phyloP scores from a whole-genome alignment of 768 basidiomycete genomes.

The Podaxis sp. region DNA sequence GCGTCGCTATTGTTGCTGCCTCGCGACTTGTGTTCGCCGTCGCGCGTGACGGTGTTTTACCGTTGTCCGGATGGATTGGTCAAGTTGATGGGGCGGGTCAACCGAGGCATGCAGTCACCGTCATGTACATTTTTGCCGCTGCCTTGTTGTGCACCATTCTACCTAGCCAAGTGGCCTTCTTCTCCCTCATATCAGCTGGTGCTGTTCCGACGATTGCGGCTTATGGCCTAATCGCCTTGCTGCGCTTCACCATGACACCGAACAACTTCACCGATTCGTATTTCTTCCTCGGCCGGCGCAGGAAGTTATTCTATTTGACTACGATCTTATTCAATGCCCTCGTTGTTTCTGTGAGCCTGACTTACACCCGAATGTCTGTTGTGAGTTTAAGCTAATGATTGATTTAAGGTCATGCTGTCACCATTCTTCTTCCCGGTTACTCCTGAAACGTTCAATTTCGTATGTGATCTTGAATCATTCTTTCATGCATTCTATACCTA shows the following conservation, averaged over 20 bases:
- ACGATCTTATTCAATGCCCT: slow-evolving; percentile 73
- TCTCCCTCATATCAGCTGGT: slow-evolving; percentile 84
- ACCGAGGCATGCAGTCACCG: slow-evolving; percentile 82
- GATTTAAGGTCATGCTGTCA: slow-evolving; percentile 69
- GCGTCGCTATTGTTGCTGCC: slow-evolving; percentile 83
- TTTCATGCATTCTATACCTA: not conserved
- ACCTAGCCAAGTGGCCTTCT: slow-evolving; percentile 90
- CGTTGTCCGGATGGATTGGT: slow-evolving; percentile 81
- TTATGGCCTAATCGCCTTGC: slow-evolving; percentile 77
- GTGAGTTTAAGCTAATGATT: slow-evolving; percentile 14
- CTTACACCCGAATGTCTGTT: slow-evolving; percentile 12
- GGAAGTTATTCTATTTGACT: slow-evolving; percentile 66
- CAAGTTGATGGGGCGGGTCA: slow-evolving; percentile 69
- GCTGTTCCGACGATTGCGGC: slow-evolving; percentile 86
- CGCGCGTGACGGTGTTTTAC: slow-evolving; percentile 91
- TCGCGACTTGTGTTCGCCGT: slow-evolving; percentile 90
- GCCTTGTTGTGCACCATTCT: slow-evolving; percentile 82
- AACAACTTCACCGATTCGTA: slow-evolving; percentile 70
- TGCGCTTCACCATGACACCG: slow-evolving; percentile 79
- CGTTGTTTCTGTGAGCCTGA: slow-evolving; percentile 62
- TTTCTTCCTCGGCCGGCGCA: slow-evolving; percentile 68
- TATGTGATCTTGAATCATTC: slow-evolving; percentile 35
- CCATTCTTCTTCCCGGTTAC: slow-evolving; percentile 87
- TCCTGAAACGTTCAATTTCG: slow-evolving; percentile 81
- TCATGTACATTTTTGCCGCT: slow-evolving; percentile 81